Evolutionary conservation across 2,329 filamentous ascomycete genomes (phyloP), one percentile per base, ranked within the genome.

Genomic region (Fusarium chuoi): DNA sequence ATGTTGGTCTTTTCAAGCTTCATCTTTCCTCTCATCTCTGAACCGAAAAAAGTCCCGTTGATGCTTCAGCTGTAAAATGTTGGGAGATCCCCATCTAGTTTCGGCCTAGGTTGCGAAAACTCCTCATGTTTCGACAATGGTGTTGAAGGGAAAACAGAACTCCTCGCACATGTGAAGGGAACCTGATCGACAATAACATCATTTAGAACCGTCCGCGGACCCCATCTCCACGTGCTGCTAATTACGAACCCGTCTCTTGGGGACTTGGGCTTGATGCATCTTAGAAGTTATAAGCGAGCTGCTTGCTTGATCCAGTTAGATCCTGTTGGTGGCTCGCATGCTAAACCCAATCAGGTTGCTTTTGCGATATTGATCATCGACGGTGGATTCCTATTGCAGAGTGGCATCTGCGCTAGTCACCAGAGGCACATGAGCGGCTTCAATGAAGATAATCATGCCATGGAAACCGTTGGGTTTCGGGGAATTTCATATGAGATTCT

Each of bases 331-430:
- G 13, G 45, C 66, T 77, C 75, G 77, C 76, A 79, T 68, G 38
- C 77, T 79, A 79, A 76, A 59, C 77, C 70, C 12, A 51, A 71
- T 67, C 20, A 14, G 67, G 68, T 41, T 20, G n/a, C 33, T 30
- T 17, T 75, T 78, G 76, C 74, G 75, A 76, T 45, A 20, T 69
- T 44, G 35, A 49, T 52, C 44, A 39, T 26, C n/a, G 57, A 36
- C 36, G 64, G 71, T 70, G 68, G 12, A 28, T 38, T 15, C 22
- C 59, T 35, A 35, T 44, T 51, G 30, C 6, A 45, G 49, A 36
- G 38, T 56, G 24, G 46, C 28, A 55, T 55, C 5, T 35, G 11
- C 49, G 24, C 59, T 62, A 62, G 20, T 30, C 30, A 20, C 14
- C 28, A 28, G 30, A 44, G 52, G 11, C 39, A 68, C 46, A 58